A percentile compares a stretch with the other conserved stretches of the same genome.
These are phyloP conservation scores for Acorus calamus DNA, from an alignment of 106 monocot species.

Conservation along the genomic window DNA sequence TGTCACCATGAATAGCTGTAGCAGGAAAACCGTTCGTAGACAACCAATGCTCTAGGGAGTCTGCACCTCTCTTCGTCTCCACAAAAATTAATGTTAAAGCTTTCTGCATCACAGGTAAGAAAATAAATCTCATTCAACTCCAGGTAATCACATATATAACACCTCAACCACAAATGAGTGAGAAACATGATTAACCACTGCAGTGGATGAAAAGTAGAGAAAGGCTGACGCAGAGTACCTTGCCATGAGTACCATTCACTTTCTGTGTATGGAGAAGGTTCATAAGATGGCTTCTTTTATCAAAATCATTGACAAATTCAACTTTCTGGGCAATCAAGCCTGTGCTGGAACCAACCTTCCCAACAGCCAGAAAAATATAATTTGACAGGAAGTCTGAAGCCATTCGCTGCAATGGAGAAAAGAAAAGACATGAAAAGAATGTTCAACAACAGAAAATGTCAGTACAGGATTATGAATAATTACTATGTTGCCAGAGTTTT, in stretches of 20 bases:
- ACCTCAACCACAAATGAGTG: neutral
- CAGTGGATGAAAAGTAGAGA: no score
- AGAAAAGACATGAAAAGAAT: no score
- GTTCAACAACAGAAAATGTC: no score
- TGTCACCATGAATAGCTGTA: conserved; percentile 49
- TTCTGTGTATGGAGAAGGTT: conserved; percentile 18
- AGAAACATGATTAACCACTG: no score
- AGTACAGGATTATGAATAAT: no score
- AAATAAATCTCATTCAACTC: neutral
- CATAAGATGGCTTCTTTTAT: conserved; percentile 26
- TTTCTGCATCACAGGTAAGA: conserved; percentile 15
- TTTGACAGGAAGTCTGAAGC: conserved; percentile 35
- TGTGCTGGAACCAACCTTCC: conserved; percentile 35
- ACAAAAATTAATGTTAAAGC: conserved; percentile 54
- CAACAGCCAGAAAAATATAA: conserved; percentile 35
- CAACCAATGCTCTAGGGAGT: conserved; percentile 38
- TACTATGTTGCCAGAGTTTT: neutral
- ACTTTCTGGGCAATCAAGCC: conserved; percentile 32
- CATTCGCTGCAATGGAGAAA: conserved; percentile 12
- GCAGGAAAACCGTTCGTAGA: conserved; percentile 41
- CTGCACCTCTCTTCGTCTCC: conserved; percentile 48
- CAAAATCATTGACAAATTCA: conserved; percentile 18
- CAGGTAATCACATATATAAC: neutral
- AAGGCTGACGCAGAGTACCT: conserved; percentile 9
- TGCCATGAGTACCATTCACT: conserved; percentile 11